Evolutionary conservation across 768 basidiomycete genomes (phyloP), one percentile per base, ranked within the genome.

Genomic region (Rhizopogon rudus): DNA sequence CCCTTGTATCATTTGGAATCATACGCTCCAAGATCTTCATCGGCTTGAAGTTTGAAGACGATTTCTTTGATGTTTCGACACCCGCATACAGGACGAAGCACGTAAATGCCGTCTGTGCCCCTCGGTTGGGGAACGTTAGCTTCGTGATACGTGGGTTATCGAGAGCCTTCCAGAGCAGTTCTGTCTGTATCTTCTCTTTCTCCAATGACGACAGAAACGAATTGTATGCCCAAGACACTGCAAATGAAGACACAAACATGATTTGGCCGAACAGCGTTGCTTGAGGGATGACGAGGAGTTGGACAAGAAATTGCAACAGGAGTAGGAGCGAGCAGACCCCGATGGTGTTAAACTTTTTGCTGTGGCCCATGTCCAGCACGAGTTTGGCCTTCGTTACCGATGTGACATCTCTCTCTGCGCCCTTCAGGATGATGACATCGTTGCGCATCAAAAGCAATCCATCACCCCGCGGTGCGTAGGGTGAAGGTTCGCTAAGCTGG

Each of bases 201-300:
- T 74, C 71, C 67, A 75, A 54, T 22, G 65, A 67, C 0, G 69
- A 68, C 20, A 71, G 50, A 17, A 53, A 57, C 17, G 58, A 63
- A 14, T 67, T 73, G 56, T 73, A 71, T 3, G 28, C n/a, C 72
- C 72, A 73, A 4, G 72, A 72, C 1, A 69, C 60, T 7, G 52
- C 62, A 17, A 73, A 62, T 3, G 70, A 65, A 13, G 57, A 52
- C 25, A 73, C 52, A 46, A 73, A 72, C 67, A 73, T 65, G 51
- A 71, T 55, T 49, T 73, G 72, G 13, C 72, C 69, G 13, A 73
- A 68, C 12, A 70, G 59, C 1, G 52, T 54, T 16, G 64, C 66
- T 56, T 69, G 72, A 2, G 72, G 68, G 31, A 71, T 56, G 42
- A 73, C 61, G 37, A 72, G 51, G 14, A 72, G 63, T 40, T 72